Conservation (phyloP, 192 early-diverging fungal genomes). For the Dimargaris verticillata region DNA sequence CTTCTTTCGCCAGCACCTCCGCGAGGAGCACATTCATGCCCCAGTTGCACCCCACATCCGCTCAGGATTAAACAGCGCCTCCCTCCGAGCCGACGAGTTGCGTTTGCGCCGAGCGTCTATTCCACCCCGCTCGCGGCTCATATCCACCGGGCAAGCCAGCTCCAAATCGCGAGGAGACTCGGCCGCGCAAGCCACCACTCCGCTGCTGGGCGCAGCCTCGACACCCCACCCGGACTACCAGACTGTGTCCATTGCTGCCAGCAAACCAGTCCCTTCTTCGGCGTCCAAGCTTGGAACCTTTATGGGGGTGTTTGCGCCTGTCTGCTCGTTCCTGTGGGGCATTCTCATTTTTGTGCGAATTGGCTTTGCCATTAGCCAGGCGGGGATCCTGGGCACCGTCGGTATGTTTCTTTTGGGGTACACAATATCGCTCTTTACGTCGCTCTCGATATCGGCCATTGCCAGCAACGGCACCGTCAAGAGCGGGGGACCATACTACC, state of each 20-base stretch:
- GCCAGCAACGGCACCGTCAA: conserved; percentile 49
- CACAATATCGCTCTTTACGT: conserved; percentile 40
- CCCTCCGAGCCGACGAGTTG: neutral
- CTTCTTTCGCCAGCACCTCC: neutral
- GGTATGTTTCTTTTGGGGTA: conserved; percentile 41
- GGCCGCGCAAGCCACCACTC: neutral
- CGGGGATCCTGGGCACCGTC: conserved; percentile 41
- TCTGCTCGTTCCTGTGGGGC: conserved; percentile 52
- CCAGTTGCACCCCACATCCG: neutral
- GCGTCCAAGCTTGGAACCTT: conserved; percentile 41
- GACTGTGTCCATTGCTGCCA: neutral
- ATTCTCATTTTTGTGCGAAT: conserved; percentile 54
- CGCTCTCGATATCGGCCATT: conserved; percentile 48
- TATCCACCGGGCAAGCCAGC: neutral
- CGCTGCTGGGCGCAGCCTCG: no score
- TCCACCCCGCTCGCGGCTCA: neutral
- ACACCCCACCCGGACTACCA: neutral
- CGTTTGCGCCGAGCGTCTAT: neutral
- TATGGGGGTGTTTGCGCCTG: conserved; percentile 55
- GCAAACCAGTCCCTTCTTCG: neutral
- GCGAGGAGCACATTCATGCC: neutral
- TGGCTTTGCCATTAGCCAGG: conserved; percentile 45
- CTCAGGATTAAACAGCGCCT: neutral
- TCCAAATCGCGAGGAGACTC: neutral
- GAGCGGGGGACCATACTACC: conserved; percentile 54